Base-by-base conservation (phyloP, 352 stramenopile genomes). In the Phytophthora colocasiae region DNA sequence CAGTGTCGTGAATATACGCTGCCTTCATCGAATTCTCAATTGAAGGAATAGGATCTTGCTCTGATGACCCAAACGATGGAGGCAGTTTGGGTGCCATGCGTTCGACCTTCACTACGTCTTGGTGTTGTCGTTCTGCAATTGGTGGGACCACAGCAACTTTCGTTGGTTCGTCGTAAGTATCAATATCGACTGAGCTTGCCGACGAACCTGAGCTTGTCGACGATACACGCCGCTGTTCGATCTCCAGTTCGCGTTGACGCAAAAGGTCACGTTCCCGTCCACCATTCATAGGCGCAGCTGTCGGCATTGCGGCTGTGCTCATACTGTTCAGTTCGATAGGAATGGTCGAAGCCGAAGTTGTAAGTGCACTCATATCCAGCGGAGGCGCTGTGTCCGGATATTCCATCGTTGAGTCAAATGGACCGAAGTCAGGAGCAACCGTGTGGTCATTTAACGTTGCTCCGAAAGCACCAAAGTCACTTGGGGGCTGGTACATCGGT, bases 151-250 rank as follows among this genome's bases (percentile, higher is more conserved):
- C 48, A 24, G 41, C 17, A 43, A 66, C 14, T 38, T 45, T 57
- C 22, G 36, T 11, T n/a, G 41, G 24, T 10, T 62, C 70, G 31
- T 90, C 76, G 26, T 82, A 87, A 34, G 80, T 74, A 46, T 93
- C 85, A 62, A 91, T 89, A 43, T 93, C 82, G 38, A 93, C 91
- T 3, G 84, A 93, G 29, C 56, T 77, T 0, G 77, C 76, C 12
- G 85, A 93, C 24, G 84, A 93, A 19, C 81, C 73, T 0, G 83
- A 93, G 50, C 85, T 89, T 27, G 63, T 75, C 2, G 82, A 89
- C 1, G 85, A 93, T 48, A 80, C 50, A 26, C 67, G 67, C 4
- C 50, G 44, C 50, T 57, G 60, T 36, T 73, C 52, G 11, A 67
- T 53, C 27, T 75, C 56, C 6, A 51, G 62, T 51, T 71, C 47